Conservation (phyloP, 2,329 filamentous ascomycete species). For the Calonectria pseudoreteaudii region DNA sequence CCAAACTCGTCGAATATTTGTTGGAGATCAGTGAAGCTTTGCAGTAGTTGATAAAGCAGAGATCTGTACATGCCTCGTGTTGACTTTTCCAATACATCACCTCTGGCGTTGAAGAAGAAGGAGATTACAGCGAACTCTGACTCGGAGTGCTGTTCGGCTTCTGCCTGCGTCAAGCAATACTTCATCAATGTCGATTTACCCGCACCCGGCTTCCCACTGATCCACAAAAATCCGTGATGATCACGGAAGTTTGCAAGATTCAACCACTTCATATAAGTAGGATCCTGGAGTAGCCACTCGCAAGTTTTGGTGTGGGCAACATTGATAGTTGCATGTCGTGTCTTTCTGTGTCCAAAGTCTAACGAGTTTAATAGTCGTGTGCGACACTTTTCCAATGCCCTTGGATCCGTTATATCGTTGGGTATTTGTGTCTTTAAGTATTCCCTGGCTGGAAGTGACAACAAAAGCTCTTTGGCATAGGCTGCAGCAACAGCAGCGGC, state of each 20-base stretch:
- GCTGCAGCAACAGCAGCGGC: conserved; percentile 3
- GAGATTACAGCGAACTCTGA: not conserved
- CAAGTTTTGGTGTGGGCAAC: not conserved
- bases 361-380: no score
- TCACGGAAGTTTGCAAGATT: not conserved
- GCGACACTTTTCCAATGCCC: no score
- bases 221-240: conserved; percentile 7
- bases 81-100: not conserved
- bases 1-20: not conserved
- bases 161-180: not conserved
- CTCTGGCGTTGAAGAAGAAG: conserved; percentile 10
- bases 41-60: not conserved
- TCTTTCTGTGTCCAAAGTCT: no score
- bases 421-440: no score
- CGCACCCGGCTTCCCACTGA: conserved; percentile 2
- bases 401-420: no score
- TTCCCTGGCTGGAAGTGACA: fast-evolving
- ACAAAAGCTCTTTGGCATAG: not conserved
- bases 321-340: not conserved
- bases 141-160: no score
- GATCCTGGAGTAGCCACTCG: not conserved
- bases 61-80: not conserved
- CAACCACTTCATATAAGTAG: not conserved
- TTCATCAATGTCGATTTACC: conserved; percentile 13
- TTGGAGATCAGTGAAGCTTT: not conserved